Evolutionary conservation across 1,284 basidiomycete species (phyloP), one percentile per base, ranked within the genome.

Genomic region (Rhodotorula sp.): DNA sequence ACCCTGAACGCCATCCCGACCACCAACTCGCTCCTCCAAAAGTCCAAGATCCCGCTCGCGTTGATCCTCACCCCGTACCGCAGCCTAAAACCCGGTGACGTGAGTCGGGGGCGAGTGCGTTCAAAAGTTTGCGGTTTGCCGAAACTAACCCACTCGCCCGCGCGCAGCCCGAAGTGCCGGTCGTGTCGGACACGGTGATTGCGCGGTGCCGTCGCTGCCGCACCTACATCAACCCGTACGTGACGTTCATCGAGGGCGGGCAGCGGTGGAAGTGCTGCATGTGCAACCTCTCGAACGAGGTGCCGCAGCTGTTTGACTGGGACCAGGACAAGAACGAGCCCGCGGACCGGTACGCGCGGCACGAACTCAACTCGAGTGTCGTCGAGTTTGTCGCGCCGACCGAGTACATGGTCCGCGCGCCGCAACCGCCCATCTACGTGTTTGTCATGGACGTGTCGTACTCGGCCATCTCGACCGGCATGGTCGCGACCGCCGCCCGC

Each of bases 231-330:
- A 98, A 99, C 81, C 95, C 97, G 6, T 99, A 93, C 80, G 95
- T 98, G 55, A 93, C 94, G 77, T 99, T 99, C 81, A 94, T 97
- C 80, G 97, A 99, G 80, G 94, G 94, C 72, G 97, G 97, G 49
- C 95, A 94, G 82, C 88, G 95, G 85, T 98, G 97, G 97, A 92
- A 97, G 81, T 99, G 97, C 82, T 97, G 93, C 84, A 95, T 99
- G 93, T 99, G 97, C 83, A 93, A 91, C 79, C 89, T 99, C 86
- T 92, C 92, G 69, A 99, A 99, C 81, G 97, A 99, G 82, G 95
- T 99, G 1, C 97, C 97, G 14, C 95, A 98, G 80, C 85, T 97
- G 66, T 99, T 99, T 80, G 97, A 99, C 82, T 99, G 95, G 95
- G 92, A 99, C 82, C 92, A 94, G 80, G 87, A 86, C 70, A 89